phyloP scores from a whole-genome alignment of 352 stramenopile genomes.

The Lagenidium giganteum region DNA sequence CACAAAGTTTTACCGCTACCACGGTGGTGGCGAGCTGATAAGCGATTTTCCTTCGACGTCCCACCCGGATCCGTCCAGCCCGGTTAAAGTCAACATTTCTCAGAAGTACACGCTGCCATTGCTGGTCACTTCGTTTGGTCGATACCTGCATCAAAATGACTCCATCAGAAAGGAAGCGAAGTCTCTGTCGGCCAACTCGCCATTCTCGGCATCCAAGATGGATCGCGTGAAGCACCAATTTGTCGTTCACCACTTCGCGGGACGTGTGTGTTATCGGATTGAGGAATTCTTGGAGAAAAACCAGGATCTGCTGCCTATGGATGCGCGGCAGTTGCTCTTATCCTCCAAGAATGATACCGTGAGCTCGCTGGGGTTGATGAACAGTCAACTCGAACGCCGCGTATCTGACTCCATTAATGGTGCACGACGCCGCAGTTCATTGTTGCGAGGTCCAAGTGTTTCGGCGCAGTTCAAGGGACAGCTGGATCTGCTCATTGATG shows the following conservation, averaged over 20 bases:
- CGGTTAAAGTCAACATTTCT: too few relatives aligned
- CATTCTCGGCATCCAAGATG: conserved; percentile 67
- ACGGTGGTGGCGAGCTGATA: conserved; percentile 20
- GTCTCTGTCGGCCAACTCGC: conserved; percentile 18
- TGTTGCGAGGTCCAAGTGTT: conserved; percentile 50
- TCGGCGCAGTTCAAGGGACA: conserved; percentile 92
- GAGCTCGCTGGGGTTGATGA: too few relatives aligned
- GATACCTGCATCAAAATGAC: conserved; percentile 27
- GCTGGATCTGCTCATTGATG: conserved; percentile 86
- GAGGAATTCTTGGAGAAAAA: conserved; percentile 77
- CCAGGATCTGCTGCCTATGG: conserved; percentile 46
- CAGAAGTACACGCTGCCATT: conserved; percentile 27
- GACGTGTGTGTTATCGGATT: conserved; percentile 53
- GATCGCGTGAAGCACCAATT: conserved; percentile 68
- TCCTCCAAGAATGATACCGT: conserved; percentile 49
- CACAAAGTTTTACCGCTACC: conserved; percentile 67
- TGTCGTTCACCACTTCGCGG: conserved; percentile 63
- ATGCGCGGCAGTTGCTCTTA: conserved; percentile 35
- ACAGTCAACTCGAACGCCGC: too few relatives aligned
- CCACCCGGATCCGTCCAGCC: too few relatives aligned
- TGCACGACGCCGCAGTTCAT: too few relatives aligned
- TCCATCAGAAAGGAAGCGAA: conserved; percentile 24
- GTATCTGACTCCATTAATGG: too few relatives aligned
- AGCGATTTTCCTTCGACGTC: conserved; percentile 17
- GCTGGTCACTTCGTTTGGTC: conserved; percentile 43